Evolutionary conservation across 352 stramenopile species (phyloP).

Genomic region (Globisporangium apiculatum): DNA sequence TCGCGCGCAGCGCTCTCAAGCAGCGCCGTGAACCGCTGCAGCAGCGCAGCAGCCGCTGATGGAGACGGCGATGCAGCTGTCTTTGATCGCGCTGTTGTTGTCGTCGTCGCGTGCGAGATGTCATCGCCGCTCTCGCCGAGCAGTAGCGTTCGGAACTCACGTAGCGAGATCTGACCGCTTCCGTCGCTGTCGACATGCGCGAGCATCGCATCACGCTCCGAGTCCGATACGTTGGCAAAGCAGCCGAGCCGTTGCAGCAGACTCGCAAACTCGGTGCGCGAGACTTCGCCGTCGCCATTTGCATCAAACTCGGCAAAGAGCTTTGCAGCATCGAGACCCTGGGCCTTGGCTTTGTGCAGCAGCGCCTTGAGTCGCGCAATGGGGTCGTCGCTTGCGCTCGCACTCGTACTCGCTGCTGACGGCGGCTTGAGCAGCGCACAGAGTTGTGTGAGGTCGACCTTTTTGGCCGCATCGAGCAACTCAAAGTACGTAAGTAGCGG

Average conservation of each 20-base stretch:
- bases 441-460: conserved; percentile 11
- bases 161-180: conserved; percentile 50
- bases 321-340: conserved; percentile 36
- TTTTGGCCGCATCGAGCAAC: conserved; percentile 19
- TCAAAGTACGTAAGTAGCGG: conserved; percentile 21
- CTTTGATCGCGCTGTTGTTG: not conserved
- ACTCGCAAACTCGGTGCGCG: conserved; percentile 38
- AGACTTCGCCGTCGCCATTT: conserved; percentile 49
- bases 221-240: conserved; percentile 34
- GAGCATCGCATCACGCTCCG: conserved; percentile 40
- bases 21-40: conserved; percentile 31
- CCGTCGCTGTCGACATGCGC: conserved; percentile 36
- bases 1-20: conserved; percentile 37
- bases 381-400: not conserved
- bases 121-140: not conserved
- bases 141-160: conserved; percentile 52
- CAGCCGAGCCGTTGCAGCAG: conserved; percentile 39
- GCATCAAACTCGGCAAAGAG: conserved; percentile 71
- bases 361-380: conserved; percentile 17
- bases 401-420: not conserved
- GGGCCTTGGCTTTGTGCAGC: conserved; percentile 25
- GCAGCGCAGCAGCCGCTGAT: conserved; percentile 10
- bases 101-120: not conserved
- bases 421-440: conserved; percentile 5
- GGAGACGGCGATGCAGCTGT: not conserved